Evolutionary conservation across 2,329 filamentous ascomycete genomes (phyloP).

Genomic region (Neonectria punicea): DNA sequence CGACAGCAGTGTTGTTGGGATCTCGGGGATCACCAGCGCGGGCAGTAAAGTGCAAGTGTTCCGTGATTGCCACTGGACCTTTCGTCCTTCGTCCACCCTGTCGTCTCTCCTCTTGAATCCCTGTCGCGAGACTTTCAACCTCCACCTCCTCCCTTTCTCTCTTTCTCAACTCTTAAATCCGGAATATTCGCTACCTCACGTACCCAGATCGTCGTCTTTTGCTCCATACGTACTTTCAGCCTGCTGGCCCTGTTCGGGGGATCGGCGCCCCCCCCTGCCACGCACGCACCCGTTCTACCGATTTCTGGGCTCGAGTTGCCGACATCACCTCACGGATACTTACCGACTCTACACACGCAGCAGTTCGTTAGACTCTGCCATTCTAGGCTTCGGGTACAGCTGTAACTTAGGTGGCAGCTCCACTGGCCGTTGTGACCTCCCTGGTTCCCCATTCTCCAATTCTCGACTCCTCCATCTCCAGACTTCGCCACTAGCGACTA

Average conservation of each 20-base stretch:
- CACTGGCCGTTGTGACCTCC: not conserved
- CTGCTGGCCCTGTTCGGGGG: slow-evolving; percentile 5
- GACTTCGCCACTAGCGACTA: slow-evolving; percentile 12
- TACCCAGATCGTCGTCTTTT: not conserved
- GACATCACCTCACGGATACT: not conserved
- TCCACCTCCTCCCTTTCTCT: not conserved
- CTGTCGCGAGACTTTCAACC: not conserved
- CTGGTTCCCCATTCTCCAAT: slow-evolving; percentile 7
- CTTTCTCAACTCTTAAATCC: not conserved
- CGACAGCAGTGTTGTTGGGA: too few relatives aligned
- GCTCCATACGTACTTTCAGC: not conserved
- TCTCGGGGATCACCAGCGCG: too few relatives aligned
- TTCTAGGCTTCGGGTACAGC: not conserved
- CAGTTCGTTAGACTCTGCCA: not conserved
- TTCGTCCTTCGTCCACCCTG: not conserved
- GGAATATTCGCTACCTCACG: not conserved
- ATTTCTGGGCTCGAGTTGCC: not conserved
- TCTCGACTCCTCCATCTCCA: slow-evolving; percentile 25
- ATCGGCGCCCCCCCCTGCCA: slow-evolving; percentile 14
- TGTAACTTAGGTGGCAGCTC: too few relatives aligned
- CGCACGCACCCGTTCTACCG: not conserved
- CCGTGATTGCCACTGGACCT: not conserved
- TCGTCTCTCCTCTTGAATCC: not conserved
- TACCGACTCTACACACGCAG: not conserved
- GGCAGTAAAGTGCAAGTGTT: not conserved